A percentile compares a stretch with the other conserved stretches of the same genome.
Evolutionary conservation across 306 rosid genomes (phyloP).

Genomic region (Glycine soja): DNA sequence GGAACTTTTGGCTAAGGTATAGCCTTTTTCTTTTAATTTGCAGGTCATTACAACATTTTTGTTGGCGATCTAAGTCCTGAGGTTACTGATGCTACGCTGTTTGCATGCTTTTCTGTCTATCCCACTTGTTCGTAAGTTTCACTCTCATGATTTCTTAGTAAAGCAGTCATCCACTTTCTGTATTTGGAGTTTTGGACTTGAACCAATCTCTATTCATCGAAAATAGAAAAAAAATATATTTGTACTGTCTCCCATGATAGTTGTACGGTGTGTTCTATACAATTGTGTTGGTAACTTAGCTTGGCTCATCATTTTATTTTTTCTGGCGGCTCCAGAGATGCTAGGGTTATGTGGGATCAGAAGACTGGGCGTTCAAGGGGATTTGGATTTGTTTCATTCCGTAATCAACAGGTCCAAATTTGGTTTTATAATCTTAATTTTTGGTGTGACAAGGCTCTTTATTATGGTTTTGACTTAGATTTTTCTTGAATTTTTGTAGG

Average conservation of each 20-base stretch:
- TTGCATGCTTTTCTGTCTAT: conserved; percentile 94
- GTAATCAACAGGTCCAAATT: conserved; percentile 78
- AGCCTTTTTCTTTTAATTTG: conserved; percentile 44
- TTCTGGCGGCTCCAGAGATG: conserved; percentile 71
- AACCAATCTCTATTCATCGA: not conserved
- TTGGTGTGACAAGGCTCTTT: not conserved
- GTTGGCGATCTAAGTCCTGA: conserved; percentile 99
- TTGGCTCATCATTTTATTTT: conserved; percentile 14
- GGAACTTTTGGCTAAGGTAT: conserved; percentile 30
- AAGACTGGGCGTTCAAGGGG: conserved; percentile 99
- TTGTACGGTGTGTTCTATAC: conserved; percentile 9
- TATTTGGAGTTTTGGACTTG: conserved; percentile 30
- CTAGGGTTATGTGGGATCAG: conserved; percentile 99
- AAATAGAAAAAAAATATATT: not conserved
- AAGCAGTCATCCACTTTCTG: conserved; percentile 1
- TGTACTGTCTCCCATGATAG: not conserved
- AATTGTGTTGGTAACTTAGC: conserved; percentile 16
- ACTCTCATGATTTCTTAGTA: conserved; percentile 26
- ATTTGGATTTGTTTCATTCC: conserved; percentile 97
- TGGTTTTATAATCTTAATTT: not conserved
- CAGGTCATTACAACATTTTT: conserved; percentile 96
- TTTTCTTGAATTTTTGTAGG: conserved; percentile 58
- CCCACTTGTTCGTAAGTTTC: conserved; percentile 97
- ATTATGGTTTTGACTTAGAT: conserved; percentile 31
- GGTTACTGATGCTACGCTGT: conserved; percentile 96